Evolutionary conservation across 2,329 filamentous ascomycete species (phyloP).

Genomic region (Albifimbria verrucaria): DNA sequence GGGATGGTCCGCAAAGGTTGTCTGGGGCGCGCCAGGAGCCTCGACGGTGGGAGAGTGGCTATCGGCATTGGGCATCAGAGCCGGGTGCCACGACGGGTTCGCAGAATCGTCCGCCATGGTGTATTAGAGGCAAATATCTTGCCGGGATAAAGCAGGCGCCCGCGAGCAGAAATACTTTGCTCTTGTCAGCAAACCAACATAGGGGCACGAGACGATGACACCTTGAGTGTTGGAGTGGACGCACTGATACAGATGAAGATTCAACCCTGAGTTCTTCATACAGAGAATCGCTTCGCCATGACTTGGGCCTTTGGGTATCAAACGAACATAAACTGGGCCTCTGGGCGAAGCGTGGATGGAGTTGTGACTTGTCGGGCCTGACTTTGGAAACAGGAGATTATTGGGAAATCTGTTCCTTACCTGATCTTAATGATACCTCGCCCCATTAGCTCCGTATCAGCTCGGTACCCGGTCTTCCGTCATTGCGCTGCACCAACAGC

Average conservation of each 20-base stretch:
- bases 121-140: slow-evolving; percentile 9
- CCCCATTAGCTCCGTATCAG: slow-evolving; percentile 1
- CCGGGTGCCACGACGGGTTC: slow-evolving; percentile 38
- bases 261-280: neutral
- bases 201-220: neutral
- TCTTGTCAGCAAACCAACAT: neutral
- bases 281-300: neutral
- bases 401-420: slow-evolving; percentile 3
- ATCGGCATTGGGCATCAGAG: slow-evolving; percentile 33
- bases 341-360: neutral
- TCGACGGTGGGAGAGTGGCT: slow-evolving; percentile 14
- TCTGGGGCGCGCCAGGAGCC: slow-evolving; percentile 10
- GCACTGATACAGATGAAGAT: neutral
- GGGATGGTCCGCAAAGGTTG: slow-evolving; percentile 16
- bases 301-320: neutral
- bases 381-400: neutral
- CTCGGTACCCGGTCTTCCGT: neutral
- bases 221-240: neutral
- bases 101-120: slow-evolving; percentile 34
- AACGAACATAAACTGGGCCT: neutral
- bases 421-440: neutral
- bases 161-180: neutral
- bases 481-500: neutral
- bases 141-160: neutral
- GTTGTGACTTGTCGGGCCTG: neutral